phyloP scores from a whole-genome alignment of 306 rosid species.

The Medicago ruthenica region DNA sequence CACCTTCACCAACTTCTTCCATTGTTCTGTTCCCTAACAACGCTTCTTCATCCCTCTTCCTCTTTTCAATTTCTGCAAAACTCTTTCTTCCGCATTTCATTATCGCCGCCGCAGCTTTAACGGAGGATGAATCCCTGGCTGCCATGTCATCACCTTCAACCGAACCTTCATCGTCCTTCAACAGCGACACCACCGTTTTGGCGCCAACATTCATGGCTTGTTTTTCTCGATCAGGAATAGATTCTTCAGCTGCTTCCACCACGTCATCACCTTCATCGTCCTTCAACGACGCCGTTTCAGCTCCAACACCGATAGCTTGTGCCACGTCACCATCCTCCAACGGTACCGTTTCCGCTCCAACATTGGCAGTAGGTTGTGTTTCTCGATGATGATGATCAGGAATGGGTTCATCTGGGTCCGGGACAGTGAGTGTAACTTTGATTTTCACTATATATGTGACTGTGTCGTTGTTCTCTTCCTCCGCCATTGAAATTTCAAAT shows the following conservation, averaged over 20 bases:
- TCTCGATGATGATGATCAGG: not conserved
- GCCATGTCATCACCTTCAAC: slow-evolving; percentile 1
- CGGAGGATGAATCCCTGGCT: no score
- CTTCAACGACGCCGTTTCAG: not conserved
- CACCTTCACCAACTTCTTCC: not conserved
- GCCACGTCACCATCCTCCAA: not conserved
- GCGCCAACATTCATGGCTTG: not conserved
- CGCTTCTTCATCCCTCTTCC: no score
- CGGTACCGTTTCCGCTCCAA: not conserved
- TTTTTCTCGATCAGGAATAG: not conserved
- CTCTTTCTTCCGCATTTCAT: no score
- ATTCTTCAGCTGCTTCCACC: not conserved
- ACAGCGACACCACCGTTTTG: not conserved
- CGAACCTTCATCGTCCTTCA: not conserved
- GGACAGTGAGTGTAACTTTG: not conserved
- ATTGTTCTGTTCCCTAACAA: no score
- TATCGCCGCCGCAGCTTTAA: no score
- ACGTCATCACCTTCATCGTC: not conserved
- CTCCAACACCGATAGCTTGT: not conserved
- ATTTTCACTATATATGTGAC: not conserved
- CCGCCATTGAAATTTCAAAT: not conserved
- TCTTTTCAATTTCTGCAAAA: no score
- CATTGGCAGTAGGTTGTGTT: not conserved
- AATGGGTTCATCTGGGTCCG: not conserved
- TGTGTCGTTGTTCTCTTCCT: not conserved